Evolutionary conservation across 257 asterid genomes (phyloP), one percentile per base, ranked within the genome.

Genomic region (Solanum bulbocastanum): DNA sequence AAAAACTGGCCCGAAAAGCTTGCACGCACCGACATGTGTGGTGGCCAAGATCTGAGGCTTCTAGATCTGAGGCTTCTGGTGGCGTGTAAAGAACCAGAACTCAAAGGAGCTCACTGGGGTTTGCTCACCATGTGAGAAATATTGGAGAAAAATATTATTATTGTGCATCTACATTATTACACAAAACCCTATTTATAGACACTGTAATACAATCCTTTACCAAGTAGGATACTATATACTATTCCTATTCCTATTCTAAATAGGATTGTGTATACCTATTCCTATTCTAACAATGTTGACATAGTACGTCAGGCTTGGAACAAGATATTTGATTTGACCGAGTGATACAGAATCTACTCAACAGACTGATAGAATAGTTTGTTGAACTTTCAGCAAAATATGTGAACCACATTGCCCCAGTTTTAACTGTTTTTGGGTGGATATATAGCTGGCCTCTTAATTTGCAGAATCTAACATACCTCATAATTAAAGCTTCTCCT

Each of bases 401-500:
- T 27, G 66, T 44, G 4, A 37, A 44, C 37, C 60, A 44, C 8
- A 79, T 44, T 79, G 6, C 39, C 39, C 36, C 25, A 42, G 37
- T 42, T 44, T 62, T 23, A 44, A 86, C 12, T 68, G 3, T 46
- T 44, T 35, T 23, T 32, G 65, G 18, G 35, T 32, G 49, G 35
- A 25, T 52, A 73, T 23, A 22, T 39, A 56, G 11, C 27, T 60
- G 52, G 14, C 65, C 16, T 52, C 40, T 42, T 33, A 87, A 78
- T 87, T 62, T 35, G 75, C 42, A 52, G 36, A 37, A 69, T 25
- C 78, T 32, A 81, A 69, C 78, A 84, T 89, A 92, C 99, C 98
- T 94, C 95, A 91, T 91, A 95, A 96, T 95, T 84, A 91, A 96
- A 88, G 96, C 90, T 87, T 97, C 99, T 88, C 99, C 98, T 90